Conservation (phyloP, 2,329 filamentous ascomycete species). For the Orbilia javanica region DNA sequence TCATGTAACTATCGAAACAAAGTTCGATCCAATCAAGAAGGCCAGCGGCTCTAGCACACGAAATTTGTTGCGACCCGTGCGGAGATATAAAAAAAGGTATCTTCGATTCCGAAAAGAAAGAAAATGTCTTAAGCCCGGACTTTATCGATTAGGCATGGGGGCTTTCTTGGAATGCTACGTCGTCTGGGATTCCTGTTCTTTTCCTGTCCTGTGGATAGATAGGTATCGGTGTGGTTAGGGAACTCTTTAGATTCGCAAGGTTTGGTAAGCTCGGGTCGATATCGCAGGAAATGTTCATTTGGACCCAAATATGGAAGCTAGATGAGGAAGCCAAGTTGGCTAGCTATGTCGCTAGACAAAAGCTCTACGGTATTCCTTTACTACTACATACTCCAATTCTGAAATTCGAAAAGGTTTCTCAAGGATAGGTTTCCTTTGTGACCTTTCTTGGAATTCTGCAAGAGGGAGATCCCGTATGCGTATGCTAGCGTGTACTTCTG, state of each 20-base stretch:
- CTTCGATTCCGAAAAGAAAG: neutral
- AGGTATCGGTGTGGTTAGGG: neutral
- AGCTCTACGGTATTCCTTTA: neutral
- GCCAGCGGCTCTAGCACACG: neutral
- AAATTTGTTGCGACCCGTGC: too few species aligned
- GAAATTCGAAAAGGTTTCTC: too few species aligned
- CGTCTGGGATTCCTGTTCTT: conserved; percentile 14
- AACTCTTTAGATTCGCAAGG: neutral
- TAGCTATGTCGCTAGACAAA: too few species aligned
- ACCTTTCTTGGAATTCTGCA: too few species aligned
- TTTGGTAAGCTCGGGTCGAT: neutral
- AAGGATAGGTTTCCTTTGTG: too few species aligned
- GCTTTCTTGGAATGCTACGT: conserved; percentile 3
- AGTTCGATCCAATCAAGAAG: neutral
- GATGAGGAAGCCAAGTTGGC: too few species aligned
- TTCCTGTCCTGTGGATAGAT: too few species aligned
- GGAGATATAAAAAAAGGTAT: neutral
- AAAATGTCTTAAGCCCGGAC: conserved; percentile 1
- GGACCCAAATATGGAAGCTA: conserved; percentile 4
- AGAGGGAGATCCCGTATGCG: too few species aligned
- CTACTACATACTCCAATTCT: neutral
- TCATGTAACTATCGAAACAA: neutral
- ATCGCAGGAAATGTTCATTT: neutral
- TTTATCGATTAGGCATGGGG: conserved; percentile 16
- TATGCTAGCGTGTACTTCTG: too few species aligned